Conservation (phyloP, 139 green algal genomes). For the Picochlorum sp. region DNA sequence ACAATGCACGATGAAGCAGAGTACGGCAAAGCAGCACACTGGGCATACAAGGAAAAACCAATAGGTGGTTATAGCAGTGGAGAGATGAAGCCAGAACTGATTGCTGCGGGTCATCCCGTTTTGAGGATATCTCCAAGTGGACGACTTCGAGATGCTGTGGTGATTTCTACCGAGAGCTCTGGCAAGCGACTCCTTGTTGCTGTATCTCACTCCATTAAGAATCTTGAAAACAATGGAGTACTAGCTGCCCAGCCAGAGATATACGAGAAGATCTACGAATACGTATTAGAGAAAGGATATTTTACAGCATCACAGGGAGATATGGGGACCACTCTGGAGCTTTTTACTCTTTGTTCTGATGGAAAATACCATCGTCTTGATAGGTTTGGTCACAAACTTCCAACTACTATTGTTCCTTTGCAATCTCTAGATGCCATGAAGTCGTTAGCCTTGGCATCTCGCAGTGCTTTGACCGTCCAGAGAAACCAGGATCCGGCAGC, state of each 20-base stretch:
- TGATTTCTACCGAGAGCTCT: slow-evolving; percentile 14
- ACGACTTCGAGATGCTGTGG: slow-evolving; percentile 24
- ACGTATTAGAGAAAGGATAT: slow-evolving; percentile 2
- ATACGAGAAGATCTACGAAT: background rate
- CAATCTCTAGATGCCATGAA: background rate
- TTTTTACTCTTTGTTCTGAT: slow-evolving; percentile 38
- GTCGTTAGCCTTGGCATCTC: background rate
- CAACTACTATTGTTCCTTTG: slow-evolving; percentile 21
- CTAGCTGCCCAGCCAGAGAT: background rate
- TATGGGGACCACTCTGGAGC: slow-evolving; percentile 23
- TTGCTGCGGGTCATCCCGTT: slow-evolving; percentile 28
- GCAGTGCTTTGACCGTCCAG: background rate
- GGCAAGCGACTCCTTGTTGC: slow-evolving; percentile 18
- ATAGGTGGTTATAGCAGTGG: background rate
- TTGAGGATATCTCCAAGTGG: slow-evolving; percentile 23
- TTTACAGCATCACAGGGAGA: slow-evolving; percentile 1
- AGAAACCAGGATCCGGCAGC: background rate
- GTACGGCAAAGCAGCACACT: slow-evolving; percentile 77
- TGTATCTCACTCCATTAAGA: background rate
- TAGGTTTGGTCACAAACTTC: slow-evolving; percentile 32
- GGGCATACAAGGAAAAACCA: slow-evolving; percentile 69
- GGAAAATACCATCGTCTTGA: slow-evolving; percentile 44
- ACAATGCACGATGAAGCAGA: slow-evolving; percentile 70
- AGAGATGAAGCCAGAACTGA: background rate
- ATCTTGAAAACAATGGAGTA: background rate